Conservation (phyloP, 148 eudicot genomes). For the Nepenthes gracilis region DNA sequence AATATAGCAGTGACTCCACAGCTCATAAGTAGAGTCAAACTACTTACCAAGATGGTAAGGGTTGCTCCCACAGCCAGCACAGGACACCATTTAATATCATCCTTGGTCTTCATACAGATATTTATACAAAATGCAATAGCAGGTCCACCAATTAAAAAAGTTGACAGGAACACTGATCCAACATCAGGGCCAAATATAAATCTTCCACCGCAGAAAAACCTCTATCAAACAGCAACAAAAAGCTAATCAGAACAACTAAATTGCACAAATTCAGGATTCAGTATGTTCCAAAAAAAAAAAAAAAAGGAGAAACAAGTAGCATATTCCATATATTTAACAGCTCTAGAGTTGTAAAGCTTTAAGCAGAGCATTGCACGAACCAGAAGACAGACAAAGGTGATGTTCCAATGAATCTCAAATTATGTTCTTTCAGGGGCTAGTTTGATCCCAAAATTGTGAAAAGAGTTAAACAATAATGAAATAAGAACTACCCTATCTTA, state of each 20-base stretch:
- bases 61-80: slow-evolving; percentile 38
- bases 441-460: too few species aligned
- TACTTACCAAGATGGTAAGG: slow-evolving; percentile 58
- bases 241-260: slow-evolving; percentile 4
- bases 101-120: slow-evolving; percentile 23
- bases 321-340: not conserved
- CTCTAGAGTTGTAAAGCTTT: too few species aligned
- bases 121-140: slow-evolving; percentile 54
- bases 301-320: not conserved
- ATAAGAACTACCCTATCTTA: too few species aligned
- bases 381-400: too few species aligned
- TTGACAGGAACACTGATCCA: slow-evolving; percentile 46
- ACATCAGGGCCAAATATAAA: slow-evolving; percentile 81
- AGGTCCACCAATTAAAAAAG: slow-evolving; percentile 54
- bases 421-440: too few species aligned
- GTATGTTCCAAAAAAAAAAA: not conserved
- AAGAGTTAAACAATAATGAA: too few species aligned
- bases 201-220: slow-evolving; percentile 64
- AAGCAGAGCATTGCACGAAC: too few species aligned
- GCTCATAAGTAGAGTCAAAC: not conserved
- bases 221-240: slow-evolving; percentile 23
- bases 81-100: slow-evolving; percentile 30
- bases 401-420: too few species aligned
- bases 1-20: too few species aligned
- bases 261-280: not conserved